phyloP scores from a whole-genome alignment of 768 basidiomycete genomes.

The Mycena metata region DNA sequence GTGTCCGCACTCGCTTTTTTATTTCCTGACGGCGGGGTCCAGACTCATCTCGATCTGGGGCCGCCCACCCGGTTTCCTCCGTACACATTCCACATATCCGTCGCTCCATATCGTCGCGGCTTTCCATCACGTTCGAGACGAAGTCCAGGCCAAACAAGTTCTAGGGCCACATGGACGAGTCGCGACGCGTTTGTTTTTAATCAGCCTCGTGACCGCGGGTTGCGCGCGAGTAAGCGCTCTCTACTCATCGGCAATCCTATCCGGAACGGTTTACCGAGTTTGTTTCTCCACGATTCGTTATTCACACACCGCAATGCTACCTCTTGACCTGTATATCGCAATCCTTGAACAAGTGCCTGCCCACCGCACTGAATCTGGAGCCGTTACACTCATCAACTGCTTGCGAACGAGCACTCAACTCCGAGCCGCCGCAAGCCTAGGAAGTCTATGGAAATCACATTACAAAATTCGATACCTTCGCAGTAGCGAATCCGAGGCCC shows the following conservation, averaged over 20 bases:
- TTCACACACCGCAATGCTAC: slow-evolving; percentile 8
- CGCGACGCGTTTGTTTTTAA: too few relatives aligned
- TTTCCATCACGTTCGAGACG: slow-evolving; percentile 21
- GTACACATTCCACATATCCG: too few relatives aligned
- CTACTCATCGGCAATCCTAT: too few relatives aligned
- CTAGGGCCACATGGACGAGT: too few relatives aligned
- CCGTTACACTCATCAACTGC: slow-evolving; percentile 55
- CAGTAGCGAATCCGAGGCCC: slow-evolving; percentile 42
- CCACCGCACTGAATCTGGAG: slow-evolving; percentile 9
- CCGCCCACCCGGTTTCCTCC: background rate
- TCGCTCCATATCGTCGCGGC: background rate
- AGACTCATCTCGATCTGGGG: slow-evolving; percentile 8
- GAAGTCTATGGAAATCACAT: slow-evolving; percentile 65
- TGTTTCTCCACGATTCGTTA: too few relatives aligned
- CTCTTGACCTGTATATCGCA: slow-evolving; percentile 29
- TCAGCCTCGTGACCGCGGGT: too few relatives aligned
- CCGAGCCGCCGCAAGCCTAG: slow-evolving; percentile 57
- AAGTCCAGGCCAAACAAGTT: slow-evolving; percentile 17
- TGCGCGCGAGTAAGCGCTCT: background rate
- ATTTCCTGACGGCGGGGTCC: slow-evolving; percentile 16
- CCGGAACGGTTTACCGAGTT: too few relatives aligned
- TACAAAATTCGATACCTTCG: slow-evolving; percentile 65
- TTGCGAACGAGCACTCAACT: slow-evolving; percentile 54
- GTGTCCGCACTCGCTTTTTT: background rate
- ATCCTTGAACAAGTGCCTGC: slow-evolving; percentile 24